Evolutionary conservation across 2,329 filamentous ascomycete species (phyloP).

Genomic region (Fulvia fulva): DNA sequence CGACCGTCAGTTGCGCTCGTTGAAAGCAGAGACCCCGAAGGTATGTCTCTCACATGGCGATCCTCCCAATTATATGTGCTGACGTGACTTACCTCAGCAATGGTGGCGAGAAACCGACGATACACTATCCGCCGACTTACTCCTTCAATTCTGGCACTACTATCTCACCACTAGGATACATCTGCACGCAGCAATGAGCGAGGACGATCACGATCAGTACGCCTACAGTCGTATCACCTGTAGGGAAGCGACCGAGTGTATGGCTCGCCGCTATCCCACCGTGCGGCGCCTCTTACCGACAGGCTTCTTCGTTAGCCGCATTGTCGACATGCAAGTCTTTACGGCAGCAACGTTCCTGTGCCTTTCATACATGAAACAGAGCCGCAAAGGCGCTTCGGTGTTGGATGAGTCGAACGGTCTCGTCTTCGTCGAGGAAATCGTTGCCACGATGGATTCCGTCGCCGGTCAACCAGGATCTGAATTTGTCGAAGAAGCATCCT

Average conservation of each 20-base stretch:
- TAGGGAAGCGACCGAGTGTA: slow-evolving; percentile 21
- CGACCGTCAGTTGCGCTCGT: slow-evolving; percentile 25
- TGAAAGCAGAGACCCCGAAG: slow-evolving; percentile 25
- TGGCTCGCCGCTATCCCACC: slow-evolving; percentile 21
- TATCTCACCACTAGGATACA: slow-evolving; percentile 27
- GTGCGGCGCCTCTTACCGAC: slow-evolving; percentile 20
- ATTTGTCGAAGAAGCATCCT: slow-evolving; percentile 21
- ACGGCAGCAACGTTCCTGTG: slow-evolving; percentile 26
- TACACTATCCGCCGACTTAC: slow-evolving; percentile 11
- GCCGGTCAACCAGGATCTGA: slow-evolving; percentile 16
- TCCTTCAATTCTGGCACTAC: slow-evolving; percentile 28
- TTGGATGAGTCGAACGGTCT: neutral
- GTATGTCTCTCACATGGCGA: slow-evolving; percentile 22
- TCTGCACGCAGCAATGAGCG: slow-evolving; percentile 24
- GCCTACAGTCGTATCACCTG: slow-evolving; percentile 26
- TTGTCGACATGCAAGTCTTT: slow-evolving; percentile 29
- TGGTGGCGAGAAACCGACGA: slow-evolving; percentile 12
- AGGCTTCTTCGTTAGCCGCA: slow-evolving; percentile 27
- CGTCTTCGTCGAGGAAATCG: slow-evolving; percentile 16
- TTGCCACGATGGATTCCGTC: slow-evolving; percentile 18
- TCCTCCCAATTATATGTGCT: neutral
- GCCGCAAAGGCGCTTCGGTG: neutral
- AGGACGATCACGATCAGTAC: slow-evolving; percentile 23
- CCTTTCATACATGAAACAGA: slow-evolving; percentile 9
- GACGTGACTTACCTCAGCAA: neutral